Evolutionary conservation across 176 grass and related monocot genomes (phyloP).

Genomic region (Paspalum notatum): DNA sequence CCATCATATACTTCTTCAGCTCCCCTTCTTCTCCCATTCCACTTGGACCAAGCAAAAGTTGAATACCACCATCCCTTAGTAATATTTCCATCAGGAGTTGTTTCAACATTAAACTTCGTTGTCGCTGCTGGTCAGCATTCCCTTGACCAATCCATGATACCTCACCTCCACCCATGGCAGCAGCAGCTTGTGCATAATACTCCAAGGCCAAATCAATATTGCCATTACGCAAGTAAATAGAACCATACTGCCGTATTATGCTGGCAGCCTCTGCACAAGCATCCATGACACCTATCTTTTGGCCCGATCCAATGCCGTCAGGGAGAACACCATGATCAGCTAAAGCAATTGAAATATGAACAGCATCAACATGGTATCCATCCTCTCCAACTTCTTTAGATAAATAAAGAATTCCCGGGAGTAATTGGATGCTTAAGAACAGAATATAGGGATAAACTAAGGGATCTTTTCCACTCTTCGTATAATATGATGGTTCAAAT

Average conservation of each 20-base stretch:
- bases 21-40: conserved; percentile 91
- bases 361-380: conserved; percentile 89
- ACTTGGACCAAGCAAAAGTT: conserved; percentile 90
- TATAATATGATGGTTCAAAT: conserved; percentile 95
- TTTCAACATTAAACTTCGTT: conserved; percentile 87
- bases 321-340: conserved; percentile 79
- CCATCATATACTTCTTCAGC: conserved; percentile 88
- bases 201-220: conserved; percentile 86
- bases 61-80: conserved; percentile 80
- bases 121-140: conserved; percentile 74
- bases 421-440: conserved; percentile 91
- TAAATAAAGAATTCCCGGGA: conserved; percentile 88
- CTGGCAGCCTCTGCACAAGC: conserved; percentile 83
- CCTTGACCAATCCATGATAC: conserved; percentile 68
- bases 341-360: conserved; percentile 90
- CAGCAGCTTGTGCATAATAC: conserved; percentile 92
- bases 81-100: conserved; percentile 90
- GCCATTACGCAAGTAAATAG: conserved; percentile 77
- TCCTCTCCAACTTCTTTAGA: conserved; percentile 96
- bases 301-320: conserved; percentile 64
- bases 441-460: conserved; percentile 92
- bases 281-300: conserved; percentile 92
- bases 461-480: conserved; percentile 92
- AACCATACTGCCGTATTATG: conserved; percentile 90
- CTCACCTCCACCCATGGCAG: conserved; percentile 91